Evolutionary conservation across 306 rosid genomes (phyloP).

Genomic region (Crataegus laevigata): DNA sequence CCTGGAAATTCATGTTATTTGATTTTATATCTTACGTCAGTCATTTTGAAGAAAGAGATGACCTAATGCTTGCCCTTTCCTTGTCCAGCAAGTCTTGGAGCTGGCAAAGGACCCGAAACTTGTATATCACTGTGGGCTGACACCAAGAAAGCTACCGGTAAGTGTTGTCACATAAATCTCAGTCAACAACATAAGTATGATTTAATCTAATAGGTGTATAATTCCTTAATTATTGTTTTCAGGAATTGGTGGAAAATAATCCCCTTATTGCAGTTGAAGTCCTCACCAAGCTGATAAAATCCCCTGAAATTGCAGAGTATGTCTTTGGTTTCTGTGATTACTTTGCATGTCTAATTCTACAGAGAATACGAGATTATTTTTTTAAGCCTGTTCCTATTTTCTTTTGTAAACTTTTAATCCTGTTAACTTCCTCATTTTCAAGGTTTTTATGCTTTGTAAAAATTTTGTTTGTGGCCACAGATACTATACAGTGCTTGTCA

Average conservation of each 20-base stretch:
- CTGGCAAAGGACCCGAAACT: constrained; percentile 77
- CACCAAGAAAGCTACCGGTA: constrained; percentile 95
- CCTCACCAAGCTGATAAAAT: constrained; percentile 81
- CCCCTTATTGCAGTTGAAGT: constrained; percentile 93
- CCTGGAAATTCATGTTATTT: constrained; percentile 17
- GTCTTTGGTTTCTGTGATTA: constrained; percentile 16
- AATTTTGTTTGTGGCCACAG: constrained; percentile 43
- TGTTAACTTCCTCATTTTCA: background rate
- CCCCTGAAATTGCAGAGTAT: constrained; percentile 87
- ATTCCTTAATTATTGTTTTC: constrained; percentile 21
- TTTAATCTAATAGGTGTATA: background rate
- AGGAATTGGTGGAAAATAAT: constrained; percentile 97
- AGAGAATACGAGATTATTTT: background rate
- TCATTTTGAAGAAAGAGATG: constrained; percentile 23
- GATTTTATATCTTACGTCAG: constrained; percentile 9
- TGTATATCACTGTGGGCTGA: constrained; percentile 92
- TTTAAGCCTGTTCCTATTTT: background rate
- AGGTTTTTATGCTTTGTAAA: constrained; percentile 29
- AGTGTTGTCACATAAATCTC: constrained; percentile 16
- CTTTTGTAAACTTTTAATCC: background rate
- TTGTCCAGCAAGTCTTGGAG: constrained; percentile 76
- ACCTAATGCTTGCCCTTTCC: constrained; percentile 24
- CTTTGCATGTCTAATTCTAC: constrained; percentile 9
- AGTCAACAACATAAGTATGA: constrained; percentile 6
- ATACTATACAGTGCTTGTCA: constrained; percentile 95